Conservation (phyloP, 2,329 filamentous ascomycete genomes). For the Colletotrichum melonis region DNA sequence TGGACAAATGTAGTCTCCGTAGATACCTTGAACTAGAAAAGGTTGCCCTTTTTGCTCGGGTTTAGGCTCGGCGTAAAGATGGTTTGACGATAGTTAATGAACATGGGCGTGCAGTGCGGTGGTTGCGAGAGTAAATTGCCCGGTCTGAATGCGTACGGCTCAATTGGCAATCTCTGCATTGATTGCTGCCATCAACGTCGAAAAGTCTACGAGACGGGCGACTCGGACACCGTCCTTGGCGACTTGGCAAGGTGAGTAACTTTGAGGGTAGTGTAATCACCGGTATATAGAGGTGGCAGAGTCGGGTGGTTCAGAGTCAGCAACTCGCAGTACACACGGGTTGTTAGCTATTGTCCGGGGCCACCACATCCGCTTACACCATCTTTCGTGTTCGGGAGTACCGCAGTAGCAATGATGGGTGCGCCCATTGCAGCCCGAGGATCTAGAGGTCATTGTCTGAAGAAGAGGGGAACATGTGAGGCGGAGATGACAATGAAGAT, state of each 20-base stretch:
- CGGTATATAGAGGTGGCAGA: not conserved
- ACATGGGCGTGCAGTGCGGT: not conserved
- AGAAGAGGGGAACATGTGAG: not conserved
- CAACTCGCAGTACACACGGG: not conserved
- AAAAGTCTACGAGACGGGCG: not conserved
- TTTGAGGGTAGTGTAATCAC: not conserved
- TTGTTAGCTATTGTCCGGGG: not conserved
- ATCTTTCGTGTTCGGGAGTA: constrained; percentile 6
- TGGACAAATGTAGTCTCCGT: not conserved
- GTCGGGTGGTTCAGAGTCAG: not conserved
- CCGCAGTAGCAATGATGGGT: not conserved
- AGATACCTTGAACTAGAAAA: not conserved
- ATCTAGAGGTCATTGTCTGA: not conserved
- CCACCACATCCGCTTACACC: not conserved
- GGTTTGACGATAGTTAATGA: not conserved
- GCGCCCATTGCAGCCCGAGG: not conserved
- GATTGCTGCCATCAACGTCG: not conserved
- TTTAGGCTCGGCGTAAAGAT: not conserved
- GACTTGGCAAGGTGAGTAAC: constrained; percentile 6
- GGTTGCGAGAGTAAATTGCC: not conserved
- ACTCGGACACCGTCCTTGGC: not conserved
- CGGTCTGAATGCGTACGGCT: not conserved
- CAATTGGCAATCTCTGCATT: not conserved
- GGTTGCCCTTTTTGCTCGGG: not conserved
- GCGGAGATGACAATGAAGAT: not conserved